Conservation (phyloP, 495 filamentous ascomycete species). For the Aspergillus cavernicola region DNA sequence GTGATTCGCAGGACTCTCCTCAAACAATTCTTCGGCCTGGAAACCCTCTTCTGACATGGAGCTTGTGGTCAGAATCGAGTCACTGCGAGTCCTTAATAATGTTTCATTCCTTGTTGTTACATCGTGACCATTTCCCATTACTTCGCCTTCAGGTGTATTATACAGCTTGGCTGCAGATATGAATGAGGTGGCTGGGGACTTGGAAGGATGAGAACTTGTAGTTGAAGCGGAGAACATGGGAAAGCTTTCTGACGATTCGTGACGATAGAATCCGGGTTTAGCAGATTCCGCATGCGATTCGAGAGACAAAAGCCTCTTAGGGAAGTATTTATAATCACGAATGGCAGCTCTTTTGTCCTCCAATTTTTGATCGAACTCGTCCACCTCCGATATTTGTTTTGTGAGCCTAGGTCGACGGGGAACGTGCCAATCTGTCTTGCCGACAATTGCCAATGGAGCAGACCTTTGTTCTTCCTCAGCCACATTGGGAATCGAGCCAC, state of each 20-base stretch:
- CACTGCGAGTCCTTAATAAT: constrained; percentile 12
- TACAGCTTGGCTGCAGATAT: constrained; percentile 28
- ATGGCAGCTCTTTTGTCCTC: constrained; percentile 44
- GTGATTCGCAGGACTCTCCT: constrained; percentile 20
- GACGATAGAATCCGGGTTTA: constrained; percentile 48
- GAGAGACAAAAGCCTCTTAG: constrained; percentile 43
- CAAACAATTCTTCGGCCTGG: constrained; percentile 21
- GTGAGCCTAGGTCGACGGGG: constrained; percentile 24
- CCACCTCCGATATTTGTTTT: constrained; percentile 33
- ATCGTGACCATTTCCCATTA: constrained; percentile 1
- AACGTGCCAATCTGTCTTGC: constrained; percentile 39
- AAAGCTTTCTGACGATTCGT: constrained; percentile 78
- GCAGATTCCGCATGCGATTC: constrained; percentile 33
- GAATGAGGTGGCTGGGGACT: constrained; percentile 42
- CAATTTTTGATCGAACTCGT: constrained; percentile 42
- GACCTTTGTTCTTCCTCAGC: constrained; percentile 37
- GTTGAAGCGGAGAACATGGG: constrained; percentile 79
- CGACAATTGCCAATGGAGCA: constrained; percentile 43
- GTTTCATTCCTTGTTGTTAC: constrained; percentile 15
- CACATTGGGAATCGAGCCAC: constrained; percentile 21
- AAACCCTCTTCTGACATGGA: constrained; percentile 18
- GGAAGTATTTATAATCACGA: constrained; percentile 41
- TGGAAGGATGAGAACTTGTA: constrained; percentile 51
- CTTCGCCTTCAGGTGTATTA: constrained; percentile 14
- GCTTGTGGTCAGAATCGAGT: constrained; percentile 23